These are phyloP conservation scores for Beauveria rudraprayagi DNA, from an alignment of 2,329 filamentous ascomycete species.

Conservation along the genomic window DNA sequence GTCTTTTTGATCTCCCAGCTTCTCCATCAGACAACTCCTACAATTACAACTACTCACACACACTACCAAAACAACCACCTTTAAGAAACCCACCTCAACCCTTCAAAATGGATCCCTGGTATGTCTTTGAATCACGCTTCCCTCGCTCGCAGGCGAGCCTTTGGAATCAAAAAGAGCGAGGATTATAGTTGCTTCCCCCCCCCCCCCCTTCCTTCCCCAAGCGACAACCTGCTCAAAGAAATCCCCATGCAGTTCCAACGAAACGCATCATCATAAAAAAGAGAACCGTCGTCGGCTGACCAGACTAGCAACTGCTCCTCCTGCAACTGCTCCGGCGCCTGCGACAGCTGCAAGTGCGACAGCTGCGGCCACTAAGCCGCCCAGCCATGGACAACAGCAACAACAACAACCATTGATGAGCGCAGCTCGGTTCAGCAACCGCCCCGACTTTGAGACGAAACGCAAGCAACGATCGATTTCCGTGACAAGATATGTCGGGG, in stretches of 20 bases:
- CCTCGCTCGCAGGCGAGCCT: not conserved
- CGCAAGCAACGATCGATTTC: slow-evolving; percentile 4
- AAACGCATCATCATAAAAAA: too few relatives aligned
- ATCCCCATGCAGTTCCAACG: too few relatives aligned
- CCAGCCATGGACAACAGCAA: not conserved
- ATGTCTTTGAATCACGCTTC: not conserved
- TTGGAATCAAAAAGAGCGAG: not conserved
- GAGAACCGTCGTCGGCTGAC: not conserved
- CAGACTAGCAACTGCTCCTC: slow-evolving; percentile 15
- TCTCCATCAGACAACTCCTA: not conserved
- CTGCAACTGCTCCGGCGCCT: slow-evolving; percentile 18
- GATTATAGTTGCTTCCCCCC: not conserved
- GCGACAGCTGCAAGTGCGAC: slow-evolving; percentile 17
- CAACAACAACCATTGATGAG: not conserved
- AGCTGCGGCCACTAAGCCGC: slow-evolving; percentile 15
- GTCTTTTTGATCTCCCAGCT: not conserved
- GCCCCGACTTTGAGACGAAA: slow-evolving; percentile 8
- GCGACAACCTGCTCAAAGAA: not conserved
- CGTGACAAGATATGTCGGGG: slow-evolving; percentile 8
- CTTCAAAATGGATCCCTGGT: slow-evolving; percentile 11
- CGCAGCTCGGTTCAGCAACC: not conserved
- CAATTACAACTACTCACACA: not conserved
- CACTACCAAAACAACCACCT: not conserved
- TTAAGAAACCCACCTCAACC: not conserved
- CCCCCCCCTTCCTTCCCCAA: not conserved